phyloP scores from a whole-genome alignment of 441 rosid genomes.

The Hypseocharis bilobata region DNA sequence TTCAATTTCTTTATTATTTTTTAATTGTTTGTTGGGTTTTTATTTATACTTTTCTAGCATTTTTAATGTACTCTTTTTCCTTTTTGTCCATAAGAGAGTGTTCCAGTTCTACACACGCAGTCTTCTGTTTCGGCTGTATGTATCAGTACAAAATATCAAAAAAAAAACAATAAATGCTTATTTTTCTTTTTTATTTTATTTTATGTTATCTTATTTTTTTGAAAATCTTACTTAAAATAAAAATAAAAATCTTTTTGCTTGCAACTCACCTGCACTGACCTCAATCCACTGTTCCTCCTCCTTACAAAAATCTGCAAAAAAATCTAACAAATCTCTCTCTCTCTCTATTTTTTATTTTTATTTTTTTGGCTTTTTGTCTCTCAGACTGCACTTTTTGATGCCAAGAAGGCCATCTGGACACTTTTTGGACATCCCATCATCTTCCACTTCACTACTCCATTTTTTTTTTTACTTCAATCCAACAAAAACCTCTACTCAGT shows the following conservation, averaged over 20 bases:
- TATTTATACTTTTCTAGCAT: background rate
- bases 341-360: no score
- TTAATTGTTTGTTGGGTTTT: background rate
- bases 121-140: background rate
- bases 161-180: background rate
- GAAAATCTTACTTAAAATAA: no score
- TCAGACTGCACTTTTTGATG: background rate
- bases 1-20: background rate
- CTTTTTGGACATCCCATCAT: background rate
- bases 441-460: background rate
- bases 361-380: background rate
- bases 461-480: background rate
- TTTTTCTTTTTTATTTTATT: no score
- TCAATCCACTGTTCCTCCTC: no score
- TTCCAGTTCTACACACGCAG: background rate
- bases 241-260: no score
- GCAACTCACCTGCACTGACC: no score
- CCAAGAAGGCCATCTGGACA: background rate
- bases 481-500: no score
- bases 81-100: background rate
- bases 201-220: no score
- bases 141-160: no score
- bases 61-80: background rate
- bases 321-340: background rate
- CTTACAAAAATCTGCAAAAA: no score